Evolutionary conservation across 495 filamentous ascomycete species (phyloP).

Genomic region (Lophiostoma macrostomum): DNA sequence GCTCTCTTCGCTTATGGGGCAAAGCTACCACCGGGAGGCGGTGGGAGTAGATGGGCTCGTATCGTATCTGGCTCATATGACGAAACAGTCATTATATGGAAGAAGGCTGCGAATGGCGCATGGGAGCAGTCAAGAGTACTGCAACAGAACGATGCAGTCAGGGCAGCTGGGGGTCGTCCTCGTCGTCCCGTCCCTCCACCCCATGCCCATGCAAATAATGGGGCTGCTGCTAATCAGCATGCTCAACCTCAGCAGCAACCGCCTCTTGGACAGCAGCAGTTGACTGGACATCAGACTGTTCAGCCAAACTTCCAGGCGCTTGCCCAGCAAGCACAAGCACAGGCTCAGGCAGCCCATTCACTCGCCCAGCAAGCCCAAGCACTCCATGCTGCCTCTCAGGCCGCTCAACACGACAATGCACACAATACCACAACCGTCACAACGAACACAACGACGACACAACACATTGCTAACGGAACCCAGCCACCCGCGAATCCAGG

Average conservation of each 20-base stretch:
- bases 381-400: slow-evolving; percentile 27
- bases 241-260: slow-evolving; percentile 3
- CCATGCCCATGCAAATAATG: slow-evolving; percentile 16
- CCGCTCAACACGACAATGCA: slow-evolving; percentile 15
- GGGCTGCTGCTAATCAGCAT: slow-evolving; percentile 8
- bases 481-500: slow-evolving; percentile 1
- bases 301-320: slow-evolving; percentile 17
- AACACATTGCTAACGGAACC: slow-evolving; percentile 18
- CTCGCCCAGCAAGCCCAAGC: slow-evolving; percentile 30
- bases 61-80: slow-evolving; percentile 97
- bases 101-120: slow-evolving; percentile 71
- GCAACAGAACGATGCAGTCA: slow-evolving; percentile 61
- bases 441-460: slow-evolving; percentile 17
- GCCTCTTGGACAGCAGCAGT: not conserved
- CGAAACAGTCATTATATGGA: slow-evolving; percentile 92
- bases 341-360: slow-evolving; percentile 20
- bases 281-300: not conserved
- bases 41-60: slow-evolving; percentile 76
- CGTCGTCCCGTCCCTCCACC: slow-evolving; percentile 19
- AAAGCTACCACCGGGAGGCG: slow-evolving; percentile 81
- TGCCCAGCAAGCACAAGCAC: slow-evolving; percentile 25
- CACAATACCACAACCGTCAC: slow-evolving; percentile 11
- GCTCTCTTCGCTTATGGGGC: slow-evolving; percentile 77
- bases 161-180: slow-evolving; percentile 41
- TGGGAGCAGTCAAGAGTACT: slow-evolving; percentile 74